Evolutionary conservation across 257 asterid genomes (phyloP), one percentile per base, ranked within the genome.

Genomic region (Cinchona pubescens): DNA sequence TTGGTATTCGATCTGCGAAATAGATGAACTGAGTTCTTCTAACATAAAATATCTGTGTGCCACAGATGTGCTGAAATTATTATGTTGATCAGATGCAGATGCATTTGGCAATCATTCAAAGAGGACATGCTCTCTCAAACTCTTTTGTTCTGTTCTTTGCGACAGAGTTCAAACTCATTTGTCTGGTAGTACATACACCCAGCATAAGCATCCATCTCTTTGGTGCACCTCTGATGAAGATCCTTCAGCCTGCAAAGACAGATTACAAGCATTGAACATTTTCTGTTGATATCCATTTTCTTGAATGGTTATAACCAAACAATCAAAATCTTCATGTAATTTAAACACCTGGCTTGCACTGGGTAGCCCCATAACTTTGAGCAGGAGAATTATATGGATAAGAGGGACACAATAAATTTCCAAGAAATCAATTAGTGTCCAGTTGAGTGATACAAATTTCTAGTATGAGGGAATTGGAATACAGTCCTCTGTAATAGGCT

Each of bases 111-210:
- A 4, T 18, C 42, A 58, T 34, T 80, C 72, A 77, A 64, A 83
- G 78, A 27, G 98, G 91, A 83, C 96, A 95, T 67, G 93, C 90
- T 82, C 91, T 90, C 87, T 92, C 98, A 19, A 95, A 95, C 34
- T 85, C 94, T 67, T 87, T 67, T 81, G n/a, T n/a, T n/a, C n/a
- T 95, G 99, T 87, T 95, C 98, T 83, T 90, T 86, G 78, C 98
- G 96, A 74, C 99, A 95, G 48, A 91, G 65, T 43, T 95, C 99
- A 79, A 92, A 95, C 80, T 95, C 98, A 29, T 95, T 92, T 0
- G 98, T 92, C 88, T 86, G 83, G 89, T 92, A 92, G 85, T 89
- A 90, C 99, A 95, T 87, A 83, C 99, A 92, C 65, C 99, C 96
- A 21, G 92, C 92, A 76, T 91, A 95, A 35, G 96, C 83, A 82